Evolutionary conservation across 768 basidiomycete species (phyloP).

Genomic region (Boletus barrowsii): DNA sequence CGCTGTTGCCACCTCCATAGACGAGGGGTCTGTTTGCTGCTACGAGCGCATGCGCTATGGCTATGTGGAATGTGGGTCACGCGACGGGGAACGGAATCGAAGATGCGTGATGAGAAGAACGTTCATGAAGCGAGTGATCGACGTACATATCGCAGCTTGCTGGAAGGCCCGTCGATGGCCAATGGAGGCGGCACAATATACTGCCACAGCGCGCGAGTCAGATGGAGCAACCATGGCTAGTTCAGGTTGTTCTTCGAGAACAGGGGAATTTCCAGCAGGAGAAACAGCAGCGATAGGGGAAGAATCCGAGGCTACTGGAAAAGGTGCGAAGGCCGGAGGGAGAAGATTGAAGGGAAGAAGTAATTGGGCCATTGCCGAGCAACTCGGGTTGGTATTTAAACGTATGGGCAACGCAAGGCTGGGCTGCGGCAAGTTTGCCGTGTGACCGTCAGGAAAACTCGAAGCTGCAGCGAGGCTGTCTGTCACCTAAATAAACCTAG

Average conservation of each 20-base stretch:
- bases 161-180: slow-evolving; percentile 62
- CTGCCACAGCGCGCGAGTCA: slow-evolving; percentile 52
- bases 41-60: slow-evolving; percentile 73
- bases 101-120: background rate
- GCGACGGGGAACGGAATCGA: background rate
- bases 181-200: slow-evolving; percentile 78
- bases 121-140: background rate
- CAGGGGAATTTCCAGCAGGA: background rate
- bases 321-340: background rate
- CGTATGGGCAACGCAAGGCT: slow-evolving; percentile 12
- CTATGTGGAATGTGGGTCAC: slow-evolving; percentile 34
- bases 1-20: slow-evolving; percentile 82
- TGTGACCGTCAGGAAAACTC: background rate
- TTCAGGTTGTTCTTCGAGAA: slow-evolving; percentile 10
- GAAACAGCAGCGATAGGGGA: background rate
- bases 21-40: slow-evolving; percentile 59
- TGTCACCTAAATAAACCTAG: background rate
- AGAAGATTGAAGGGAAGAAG: slow-evolving; percentile 1
- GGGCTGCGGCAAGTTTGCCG: slow-evolving; percentile 6
- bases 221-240: slow-evolving; percentile 31
- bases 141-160: slow-evolving; percentile 63
- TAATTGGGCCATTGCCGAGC: slow-evolving; percentile 10
- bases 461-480: slow-evolving; percentile 24
- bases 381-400: slow-evolving; percentile 24
- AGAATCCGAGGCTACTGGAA: background rate